These are phyloP conservation scores for Xylaria acuta DNA, from an alignment of 495 filamentous ascomycete species.

Conservation along the genomic window DNA sequence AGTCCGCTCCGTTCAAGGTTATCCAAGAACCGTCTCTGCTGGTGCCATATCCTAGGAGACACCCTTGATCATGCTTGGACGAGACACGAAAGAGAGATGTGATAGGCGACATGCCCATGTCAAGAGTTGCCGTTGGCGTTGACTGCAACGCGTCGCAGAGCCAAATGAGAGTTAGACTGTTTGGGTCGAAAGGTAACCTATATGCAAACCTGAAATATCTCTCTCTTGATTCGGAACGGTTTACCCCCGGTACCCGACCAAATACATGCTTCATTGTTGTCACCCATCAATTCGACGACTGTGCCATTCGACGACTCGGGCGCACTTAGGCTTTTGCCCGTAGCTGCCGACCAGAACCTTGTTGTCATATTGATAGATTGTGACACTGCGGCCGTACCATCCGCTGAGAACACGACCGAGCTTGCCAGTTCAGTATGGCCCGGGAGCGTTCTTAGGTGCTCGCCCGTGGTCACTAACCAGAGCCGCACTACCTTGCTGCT, in stretches of 20 bases:
- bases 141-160: too few species aligned
- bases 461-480: constrained; percentile 27
- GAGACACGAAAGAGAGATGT: constrained; percentile 14
- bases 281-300: too few species aligned
- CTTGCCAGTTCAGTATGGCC: constrained; percentile 33
- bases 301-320: too few species aligned
- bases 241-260: too few species aligned
- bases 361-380: constrained; percentile 42
- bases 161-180: background rate
- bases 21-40: constrained; percentile 34
- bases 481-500: too few species aligned
- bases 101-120: background rate
- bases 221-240: background rate
- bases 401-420: constrained; percentile 47
- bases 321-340: constrained; percentile 27
- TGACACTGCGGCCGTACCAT: constrained; percentile 43
- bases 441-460: constrained; percentile 31
- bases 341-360: constrained; percentile 46
- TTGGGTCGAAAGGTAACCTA: constrained; percentile 18
- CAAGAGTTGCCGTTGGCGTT: constrained; percentile 9
- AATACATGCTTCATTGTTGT: too few species aligned
- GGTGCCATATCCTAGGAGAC: background rate
- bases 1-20: constrained; percentile 33
- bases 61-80: background rate
- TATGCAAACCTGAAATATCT: background rate